A percentile compares a stretch with the other conserved stretches of the same genome.
Evolutionary conservation across 306 rosid species (phyloP).

Genomic region (Cucumis cinereus): DNA sequence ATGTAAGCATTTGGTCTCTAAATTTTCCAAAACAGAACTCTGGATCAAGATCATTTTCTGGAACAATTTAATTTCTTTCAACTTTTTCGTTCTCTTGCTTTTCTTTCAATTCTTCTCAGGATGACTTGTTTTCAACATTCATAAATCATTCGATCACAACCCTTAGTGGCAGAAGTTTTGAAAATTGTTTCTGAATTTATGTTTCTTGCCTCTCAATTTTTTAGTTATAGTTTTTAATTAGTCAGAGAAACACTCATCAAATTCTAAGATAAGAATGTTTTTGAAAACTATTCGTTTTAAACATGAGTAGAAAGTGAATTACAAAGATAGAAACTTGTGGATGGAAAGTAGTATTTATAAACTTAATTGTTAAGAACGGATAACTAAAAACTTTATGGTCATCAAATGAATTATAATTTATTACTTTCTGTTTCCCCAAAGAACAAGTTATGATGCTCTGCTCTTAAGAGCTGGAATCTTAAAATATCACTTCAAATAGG

Average conservation of each 20-base stretch:
- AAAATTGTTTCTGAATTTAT: not conserved
- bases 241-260: too few species aligned
- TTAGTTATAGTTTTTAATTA: too few species aligned
- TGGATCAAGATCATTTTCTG: not conserved
- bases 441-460: not conserved
- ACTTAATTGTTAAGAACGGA: too few species aligned
- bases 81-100: not conserved
- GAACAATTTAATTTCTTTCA: not conserved
- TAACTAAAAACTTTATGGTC: too few species aligned
- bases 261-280: too few species aligned
- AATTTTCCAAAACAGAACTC: not conserved
- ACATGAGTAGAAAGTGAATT: too few species aligned
- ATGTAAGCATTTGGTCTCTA: not conserved
- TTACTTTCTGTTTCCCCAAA: not conserved
- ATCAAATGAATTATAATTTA: too few species aligned
- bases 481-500: not conserved
- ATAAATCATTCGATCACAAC: not conserved
- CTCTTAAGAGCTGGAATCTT: not conserved
- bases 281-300: too few species aligned
- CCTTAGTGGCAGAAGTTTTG: not conserved
- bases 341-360: too few species aligned
- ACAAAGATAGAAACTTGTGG: too few species aligned
- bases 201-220: too few species aligned
- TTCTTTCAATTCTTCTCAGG: not conserved
- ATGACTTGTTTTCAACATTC: not conserved